A percentile compares a stretch with the other conserved stretches of the same genome.
Conservation (phyloP, 2,329 filamentous ascomycete genomes). For the Aureobasidium mangrovei region DNA sequence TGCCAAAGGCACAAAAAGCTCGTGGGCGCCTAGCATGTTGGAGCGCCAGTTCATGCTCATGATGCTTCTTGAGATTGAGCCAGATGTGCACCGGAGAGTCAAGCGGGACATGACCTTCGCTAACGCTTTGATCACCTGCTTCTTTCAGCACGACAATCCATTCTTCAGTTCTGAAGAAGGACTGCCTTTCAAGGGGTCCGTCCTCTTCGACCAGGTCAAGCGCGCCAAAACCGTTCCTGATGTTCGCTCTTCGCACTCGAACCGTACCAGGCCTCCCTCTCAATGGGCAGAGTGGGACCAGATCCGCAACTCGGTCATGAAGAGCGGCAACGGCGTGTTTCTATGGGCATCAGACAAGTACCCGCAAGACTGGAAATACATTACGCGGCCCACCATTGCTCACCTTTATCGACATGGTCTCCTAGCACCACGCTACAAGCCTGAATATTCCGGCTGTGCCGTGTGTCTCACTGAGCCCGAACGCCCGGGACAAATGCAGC, state of each 20-base stretch:
- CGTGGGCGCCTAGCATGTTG: conserved; percentile 8
- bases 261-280: conserved; percentile 25
- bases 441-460: conserved; percentile 29
- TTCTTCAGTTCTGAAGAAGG: conserved; percentile 33
- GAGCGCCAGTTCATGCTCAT: conserved; percentile 16
- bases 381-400: conserved; percentile 34
- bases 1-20: conserved; percentile 1
- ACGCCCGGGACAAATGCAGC: conserved; percentile 28
- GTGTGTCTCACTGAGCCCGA: conserved; percentile 31
- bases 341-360: conserved; percentile 19
- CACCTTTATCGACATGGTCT: conserved; percentile 41
- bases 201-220: conserved; percentile 33
- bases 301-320: conserved; percentile 17
- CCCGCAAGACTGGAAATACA: conserved; percentile 16
- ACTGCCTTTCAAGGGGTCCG: conserved; percentile 26
- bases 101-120: conserved; percentile 32
- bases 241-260: conserved; percentile 31
- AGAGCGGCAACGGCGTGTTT: not conserved
- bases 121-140: conserved; percentile 31
- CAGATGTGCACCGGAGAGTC: conserved; percentile 30
- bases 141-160: conserved; percentile 27
- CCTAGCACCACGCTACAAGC: conserved; percentile 28
- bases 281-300: conserved; percentile 31
- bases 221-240: conserved; percentile 33
- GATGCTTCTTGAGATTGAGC: conserved; percentile 21